phyloP scores from a whole-genome alignment of 192 early-diverging fungal species.

The Coemansia sp. region DNA sequence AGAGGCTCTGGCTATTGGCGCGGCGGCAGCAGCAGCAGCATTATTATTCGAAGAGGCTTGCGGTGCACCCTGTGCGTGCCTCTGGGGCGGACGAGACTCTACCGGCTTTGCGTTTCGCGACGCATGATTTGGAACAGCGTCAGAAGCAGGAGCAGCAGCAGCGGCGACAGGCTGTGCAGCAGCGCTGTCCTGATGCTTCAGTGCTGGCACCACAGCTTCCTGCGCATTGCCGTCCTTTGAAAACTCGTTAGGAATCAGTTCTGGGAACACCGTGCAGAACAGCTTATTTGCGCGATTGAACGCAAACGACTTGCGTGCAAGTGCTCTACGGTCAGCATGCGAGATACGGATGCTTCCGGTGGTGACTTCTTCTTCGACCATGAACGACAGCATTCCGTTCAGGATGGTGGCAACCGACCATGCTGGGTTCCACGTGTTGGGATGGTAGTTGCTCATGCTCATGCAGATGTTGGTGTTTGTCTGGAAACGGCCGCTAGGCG shows the following conservation, averaged over 20 bases:
- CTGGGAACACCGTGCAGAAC: constrained; percentile 86
- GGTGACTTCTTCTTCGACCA: constrained; percentile 93
- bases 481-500: constrained; percentile 87
- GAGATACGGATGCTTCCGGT: constrained; percentile 91
- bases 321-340: constrained; percentile 71
- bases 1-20: constrained; percentile 16
- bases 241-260: constrained; percentile 55
- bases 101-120: neutral
- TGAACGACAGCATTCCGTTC: constrained; percentile 93
- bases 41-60: constrained; percentile 7
- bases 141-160: neutral
- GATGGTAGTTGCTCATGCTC: constrained; percentile 97
- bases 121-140: neutral
- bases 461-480: constrained; percentile 90
- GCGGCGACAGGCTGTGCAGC: neutral
- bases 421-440: constrained; percentile 92
- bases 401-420: constrained; percentile 98
- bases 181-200: neutral
- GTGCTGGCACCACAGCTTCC: neutral
- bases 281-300: constrained; percentile 76
- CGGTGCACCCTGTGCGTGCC: neutral
- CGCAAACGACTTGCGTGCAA: constrained; percentile 76
- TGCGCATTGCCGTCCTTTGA: constrained; percentile 38
- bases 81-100: neutral
- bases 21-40: neutral